Evolutionary conservation across 2,329 filamentous ascomycete species (phyloP).

Genomic region (Furcasterigmium furcatum): DNA sequence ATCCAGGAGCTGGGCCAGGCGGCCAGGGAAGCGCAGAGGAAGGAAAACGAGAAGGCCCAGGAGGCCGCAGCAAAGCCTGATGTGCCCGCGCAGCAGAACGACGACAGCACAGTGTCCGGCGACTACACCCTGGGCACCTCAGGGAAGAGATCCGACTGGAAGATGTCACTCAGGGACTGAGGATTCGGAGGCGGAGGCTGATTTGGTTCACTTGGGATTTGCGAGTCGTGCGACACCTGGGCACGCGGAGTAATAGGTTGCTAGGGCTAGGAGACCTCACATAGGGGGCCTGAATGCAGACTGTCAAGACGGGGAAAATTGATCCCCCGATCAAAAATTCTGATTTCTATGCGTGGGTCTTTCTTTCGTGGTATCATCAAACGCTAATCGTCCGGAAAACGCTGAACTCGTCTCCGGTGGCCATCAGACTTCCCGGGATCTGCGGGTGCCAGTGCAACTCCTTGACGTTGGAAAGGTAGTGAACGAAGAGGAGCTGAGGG

Average conservation of each 20-base stretch:
- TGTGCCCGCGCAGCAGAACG: slow-evolving; percentile 4
- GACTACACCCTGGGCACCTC: slow-evolving; percentile 10
- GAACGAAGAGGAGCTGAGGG: slow-evolving; percentile 91
- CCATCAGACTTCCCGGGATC: slow-evolving; percentile 85
- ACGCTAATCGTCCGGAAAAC: slow-evolving; percentile 83
- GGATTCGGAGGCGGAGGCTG: too few relatives aligned
- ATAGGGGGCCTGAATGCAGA: too few relatives aligned
- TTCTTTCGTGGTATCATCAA: slow-evolving; percentile 27
- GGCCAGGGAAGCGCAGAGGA: slow-evolving; percentile 19
- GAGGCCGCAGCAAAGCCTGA: slow-evolving; percentile 1
- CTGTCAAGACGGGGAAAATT: too few relatives aligned
- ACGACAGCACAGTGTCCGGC: slow-evolving; percentile 12
- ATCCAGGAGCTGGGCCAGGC: slow-evolving; percentile 7
- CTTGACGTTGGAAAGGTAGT: slow-evolving; percentile 93
- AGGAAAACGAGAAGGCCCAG: slow-evolving; percentile 2
- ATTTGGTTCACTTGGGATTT: too few relatives aligned
- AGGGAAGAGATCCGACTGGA: slow-evolving; percentile 14
- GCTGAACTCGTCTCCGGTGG: slow-evolving; percentile 87
- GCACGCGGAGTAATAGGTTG: too few relatives aligned
- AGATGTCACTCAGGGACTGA: slow-evolving; percentile 13
- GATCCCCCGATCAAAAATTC: too few relatives aligned
- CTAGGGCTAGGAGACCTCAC: too few relatives aligned
- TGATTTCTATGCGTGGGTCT: too few relatives aligned
- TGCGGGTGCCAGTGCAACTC: slow-evolving; percentile 97
- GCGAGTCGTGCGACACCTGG: too few relatives aligned